Conservation (phyloP, 2,329 filamentous ascomycete species). For the Karstenula rhodostoma region DNA sequence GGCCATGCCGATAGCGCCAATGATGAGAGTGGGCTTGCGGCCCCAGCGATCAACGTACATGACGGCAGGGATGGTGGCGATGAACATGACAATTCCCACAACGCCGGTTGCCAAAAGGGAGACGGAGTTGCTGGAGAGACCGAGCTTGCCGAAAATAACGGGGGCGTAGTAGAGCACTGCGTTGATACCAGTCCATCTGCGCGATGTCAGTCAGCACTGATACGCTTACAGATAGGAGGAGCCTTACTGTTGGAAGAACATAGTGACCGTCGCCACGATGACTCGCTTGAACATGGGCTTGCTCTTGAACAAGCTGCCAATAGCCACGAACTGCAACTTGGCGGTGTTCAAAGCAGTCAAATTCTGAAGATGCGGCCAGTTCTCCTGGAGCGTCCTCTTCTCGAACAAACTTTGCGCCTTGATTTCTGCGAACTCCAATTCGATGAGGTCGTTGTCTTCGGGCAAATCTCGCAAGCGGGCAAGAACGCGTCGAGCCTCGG, state of each 20-base stretch:
- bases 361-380: slow-evolving; percentile 71
- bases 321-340: slow-evolving; percentile 69
- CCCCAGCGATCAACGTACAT: slow-evolving; percentile 71
- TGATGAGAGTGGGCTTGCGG: slow-evolving; percentile 67
- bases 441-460: slow-evolving; percentile 71
- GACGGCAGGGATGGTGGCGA: slow-evolving; percentile 71
- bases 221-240: not conserved
- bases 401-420: slow-evolving; percentile 81
- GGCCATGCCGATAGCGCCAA: slow-evolving; percentile 75
- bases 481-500: slow-evolving; percentile 70
- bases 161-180: slow-evolving; percentile 60
- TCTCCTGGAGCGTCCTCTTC: slow-evolving; percentile 71
- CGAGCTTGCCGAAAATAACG: slow-evolving; percentile 57
- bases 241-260: slow-evolving; percentile 60
- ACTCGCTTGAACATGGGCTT: slow-evolving; percentile 73
- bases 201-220: not conserved
- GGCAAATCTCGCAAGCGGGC: slow-evolving; percentile 70
- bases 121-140: slow-evolving; percentile 54
- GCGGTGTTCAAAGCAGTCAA: slow-evolving; percentile 67
- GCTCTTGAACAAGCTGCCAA: slow-evolving; percentile 69
- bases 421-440: slow-evolving; percentile 83
- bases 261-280: slow-evolving; percentile 63
- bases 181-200: slow-evolving; percentile 56
- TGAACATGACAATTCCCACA: slow-evolving; percentile 73
- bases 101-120: slow-evolving; percentile 74